phyloP scores from a whole-genome alignment of 805 yeast species.

The Wickerhamiella lipophila region DNA sequence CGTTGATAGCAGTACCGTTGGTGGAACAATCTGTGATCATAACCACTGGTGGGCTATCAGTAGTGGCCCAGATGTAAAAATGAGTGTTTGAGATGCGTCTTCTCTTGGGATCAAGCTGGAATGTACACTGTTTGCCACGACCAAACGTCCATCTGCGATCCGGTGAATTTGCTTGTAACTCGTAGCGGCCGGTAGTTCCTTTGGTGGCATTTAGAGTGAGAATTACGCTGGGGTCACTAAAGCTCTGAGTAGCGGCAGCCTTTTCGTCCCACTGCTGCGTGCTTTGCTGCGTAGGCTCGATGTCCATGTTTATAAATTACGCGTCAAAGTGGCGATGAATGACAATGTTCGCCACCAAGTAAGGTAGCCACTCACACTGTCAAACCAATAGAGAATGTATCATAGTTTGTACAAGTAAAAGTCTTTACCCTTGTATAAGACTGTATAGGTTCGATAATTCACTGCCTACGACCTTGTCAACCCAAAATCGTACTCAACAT shows the following conservation, averaged over 20 bases:
- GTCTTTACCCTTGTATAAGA: no score
- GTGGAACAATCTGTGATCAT: constrained; percentile 71
- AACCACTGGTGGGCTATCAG: constrained; percentile 32
- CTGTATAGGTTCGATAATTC: no score
- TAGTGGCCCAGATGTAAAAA: constrained; percentile 55
- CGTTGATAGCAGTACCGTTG: constrained; percentile 84
- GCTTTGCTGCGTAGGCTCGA: constrained; percentile 7
- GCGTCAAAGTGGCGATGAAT: background rate
- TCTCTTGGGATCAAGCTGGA: constrained; percentile 46
- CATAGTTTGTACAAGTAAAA: no score
- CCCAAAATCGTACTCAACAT: no score
- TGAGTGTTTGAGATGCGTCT: constrained; percentile 60
- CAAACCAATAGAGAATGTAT: no score
- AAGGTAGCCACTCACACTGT: no score
- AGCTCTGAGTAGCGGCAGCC: background rate
- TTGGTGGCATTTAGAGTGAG: constrained; percentile 4
- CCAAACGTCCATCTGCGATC: constrained; percentile 56
- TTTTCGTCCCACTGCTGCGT: constrained; percentile 6
- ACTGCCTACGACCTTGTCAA: no score
- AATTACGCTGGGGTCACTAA: constrained; percentile 4
- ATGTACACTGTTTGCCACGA: constrained; percentile 53
- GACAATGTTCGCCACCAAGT: background rate
- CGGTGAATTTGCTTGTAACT: background rate
- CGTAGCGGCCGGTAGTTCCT: constrained; percentile 4
- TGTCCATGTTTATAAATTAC: constrained; percentile 2